phyloP scores from a whole-genome alignment of 441 rosid genomes.

The Sinapis alba region DNA sequence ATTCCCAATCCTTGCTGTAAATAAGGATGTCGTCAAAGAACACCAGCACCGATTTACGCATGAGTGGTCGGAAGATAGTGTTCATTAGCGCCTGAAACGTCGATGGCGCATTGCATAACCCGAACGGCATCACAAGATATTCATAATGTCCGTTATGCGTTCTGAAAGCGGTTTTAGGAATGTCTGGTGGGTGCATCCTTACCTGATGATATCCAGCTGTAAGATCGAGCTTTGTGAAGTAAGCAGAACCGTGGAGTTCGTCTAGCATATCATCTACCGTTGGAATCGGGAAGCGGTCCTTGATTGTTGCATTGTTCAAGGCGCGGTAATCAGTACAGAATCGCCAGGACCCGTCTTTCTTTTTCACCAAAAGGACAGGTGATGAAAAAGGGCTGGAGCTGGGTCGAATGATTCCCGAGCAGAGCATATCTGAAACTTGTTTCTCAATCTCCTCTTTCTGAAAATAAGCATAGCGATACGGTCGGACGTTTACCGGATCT shows the following conservation, averaged over 20 bases:
- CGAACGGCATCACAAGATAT: too few relatives aligned
- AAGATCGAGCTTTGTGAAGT: not conserved
- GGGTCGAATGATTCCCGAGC: accelerated
- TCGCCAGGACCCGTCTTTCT: not conserved
- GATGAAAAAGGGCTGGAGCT: not conserved
- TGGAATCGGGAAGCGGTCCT: not conserved
- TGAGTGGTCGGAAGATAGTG: not conserved
- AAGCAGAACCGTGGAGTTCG: not conserved
- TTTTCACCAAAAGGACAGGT: not conserved
- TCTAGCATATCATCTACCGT: not conserved
- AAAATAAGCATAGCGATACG: not conserved
- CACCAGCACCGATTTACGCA: not conserved
- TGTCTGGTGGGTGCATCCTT: not conserved
- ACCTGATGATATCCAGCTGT: not conserved
- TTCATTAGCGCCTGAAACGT: too few relatives aligned
- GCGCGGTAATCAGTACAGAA: not conserved
- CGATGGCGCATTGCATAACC: not conserved
- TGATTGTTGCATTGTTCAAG: accelerated
- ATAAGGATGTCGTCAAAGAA: not conserved
- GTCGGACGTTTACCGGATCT: not conserved
- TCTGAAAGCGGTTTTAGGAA: not conserved
- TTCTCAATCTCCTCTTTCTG: not conserved
- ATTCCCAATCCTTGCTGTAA: not conserved
- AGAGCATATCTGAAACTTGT: not conserved
- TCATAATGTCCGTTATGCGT: not conserved